Evolutionary conservation across 1,139 yeast genomes (phyloP), one percentile per base, ranked within the genome.

Genomic region (Kodamaea arcana): DNA sequence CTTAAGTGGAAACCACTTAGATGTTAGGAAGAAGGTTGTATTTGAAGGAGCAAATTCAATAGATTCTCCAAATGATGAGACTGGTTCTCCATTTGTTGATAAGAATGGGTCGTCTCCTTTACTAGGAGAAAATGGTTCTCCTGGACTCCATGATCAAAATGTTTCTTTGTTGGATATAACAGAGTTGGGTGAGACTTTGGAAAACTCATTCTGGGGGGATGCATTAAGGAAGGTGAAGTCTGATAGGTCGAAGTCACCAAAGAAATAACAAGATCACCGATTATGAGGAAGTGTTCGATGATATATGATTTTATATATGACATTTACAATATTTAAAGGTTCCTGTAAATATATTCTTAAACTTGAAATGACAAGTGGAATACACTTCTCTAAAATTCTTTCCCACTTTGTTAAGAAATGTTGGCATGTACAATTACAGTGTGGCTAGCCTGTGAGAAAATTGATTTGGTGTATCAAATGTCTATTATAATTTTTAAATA

Each of bases 201-300:
- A 53, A 35, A 49, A 52, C 26, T 48, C 59, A 4, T 46, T 50
- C n/a, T 61, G 65, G 65, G 49, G 52, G 3, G 54, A 51, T 9
- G 58, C 60, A 1, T 45, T 60, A 12, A 41, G 50, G 27, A 51
- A 52, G 24, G 50, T 54, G 13, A 34, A 39, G 6, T 25, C 28
- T 5, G 28, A 25, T 16, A 27, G 30, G 34, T 23, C 32, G 8
- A 43, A 18, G 22, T 18, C 22, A 18, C 22, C 22, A 27, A 30
- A 31, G 22, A 18, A 18, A 9, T n/a, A n/a, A n/a, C n/a, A n/a
- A n/a, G n/a, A n/a, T n/a, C n/a, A n/a, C n/a, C n/a, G n/a, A n/a
- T n/a, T 15, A 24, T 17, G 29, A 34, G 22, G 15, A 29, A 29
- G 27, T 30, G 6, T 14, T n/a, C n/a, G n/a, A n/a, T n/a, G n/a